phyloP scores from a whole-genome alignment of 1,284 basidiomycete genomes.

The Cutaneotrichosporon sp. region DNA sequence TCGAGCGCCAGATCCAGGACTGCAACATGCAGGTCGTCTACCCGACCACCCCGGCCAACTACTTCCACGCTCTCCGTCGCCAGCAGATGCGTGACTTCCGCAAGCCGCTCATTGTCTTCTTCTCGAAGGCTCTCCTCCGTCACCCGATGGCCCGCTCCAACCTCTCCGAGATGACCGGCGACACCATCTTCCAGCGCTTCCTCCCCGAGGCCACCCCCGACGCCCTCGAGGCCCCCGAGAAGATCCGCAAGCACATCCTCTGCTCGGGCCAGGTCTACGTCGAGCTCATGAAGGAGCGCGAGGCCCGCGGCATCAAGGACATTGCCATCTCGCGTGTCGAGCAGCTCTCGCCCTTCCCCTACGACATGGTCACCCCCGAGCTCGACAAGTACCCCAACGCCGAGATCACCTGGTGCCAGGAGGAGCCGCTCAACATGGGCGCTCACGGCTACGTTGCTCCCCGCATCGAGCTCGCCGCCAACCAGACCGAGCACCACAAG shows the following conservation, averaged over 20 bases:
- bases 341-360: conserved; percentile 94
- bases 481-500: conserved; percentile 85
- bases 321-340: conserved; percentile 93
- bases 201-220: conserved; percentile 78
- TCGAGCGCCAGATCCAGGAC: conserved; percentile 96
- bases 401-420: conserved; percentile 83
- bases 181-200: conserved; percentile 91
- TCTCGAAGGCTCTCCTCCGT: conserved; percentile 93
- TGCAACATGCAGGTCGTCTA: conserved; percentile 99
- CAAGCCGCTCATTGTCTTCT: conserved; percentile 92
- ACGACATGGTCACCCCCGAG: conserved; percentile 85
- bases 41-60: conserved; percentile 90
- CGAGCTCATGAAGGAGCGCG: conserved; percentile 82
- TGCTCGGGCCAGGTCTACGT: conserved; percentile 94
- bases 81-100: conserved; percentile 96
- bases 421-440: conserved; percentile 1
- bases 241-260: conserved; percentile 88
- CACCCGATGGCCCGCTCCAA: conserved; percentile 88
- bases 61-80: conserved; percentile 92
- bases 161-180: conserved; percentile 83
- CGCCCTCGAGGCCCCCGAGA: conserved; percentile 73
- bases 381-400: conserved; percentile 96
- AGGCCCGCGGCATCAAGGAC: conserved; percentile 85
- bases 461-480: conserved; percentile 72
- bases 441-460: conserved; percentile 73